Percentiles rank a stretch among this genome's conserved stretches.
Evolutionary conservation across 2,329 filamentous ascomycete genomes (phyloP).

Genomic region (Colletotrichum spaethianum): DNA sequence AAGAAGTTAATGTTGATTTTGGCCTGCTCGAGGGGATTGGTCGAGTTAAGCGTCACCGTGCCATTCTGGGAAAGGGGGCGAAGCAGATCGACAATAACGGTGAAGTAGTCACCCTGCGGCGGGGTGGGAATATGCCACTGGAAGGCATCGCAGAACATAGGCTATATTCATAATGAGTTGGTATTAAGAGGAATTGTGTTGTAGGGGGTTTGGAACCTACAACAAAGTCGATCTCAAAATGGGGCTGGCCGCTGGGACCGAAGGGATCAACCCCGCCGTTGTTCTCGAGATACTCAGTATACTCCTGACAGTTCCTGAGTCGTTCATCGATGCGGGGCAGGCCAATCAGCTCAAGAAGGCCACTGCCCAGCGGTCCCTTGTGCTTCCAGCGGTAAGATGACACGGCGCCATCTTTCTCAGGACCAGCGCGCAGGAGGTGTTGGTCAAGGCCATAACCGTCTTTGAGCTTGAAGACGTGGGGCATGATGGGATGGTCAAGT

Average conservation of each 20-base stretch:
- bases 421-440: constrained; percentile 55
- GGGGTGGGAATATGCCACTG: constrained; percentile 63
- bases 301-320: constrained; percentile 63
- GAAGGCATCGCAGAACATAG: constrained; percentile 67
- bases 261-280: constrained; percentile 67
- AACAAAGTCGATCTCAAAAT: constrained; percentile 75
- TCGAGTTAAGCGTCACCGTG: constrained; percentile 68
- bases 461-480: constrained; percentile 62
- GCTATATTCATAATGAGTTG: not conserved
- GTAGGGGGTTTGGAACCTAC: constrained; percentile 26
- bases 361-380: constrained; percentile 56
- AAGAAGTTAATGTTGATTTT: constrained; percentile 74
- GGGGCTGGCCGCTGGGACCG: constrained; percentile 68
- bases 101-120: constrained; percentile 64
- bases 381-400: constrained; percentile 54
- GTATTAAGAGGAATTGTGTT: not conserved
- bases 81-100: constrained; percentile 66
- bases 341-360: constrained; percentile 66
- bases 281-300: constrained; percentile 56
- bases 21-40: constrained; percentile 70
- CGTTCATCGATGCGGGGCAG: constrained; percentile 71
- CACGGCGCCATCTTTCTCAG: constrained; percentile 51
- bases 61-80: constrained; percentile 61
- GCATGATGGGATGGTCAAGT: constrained; percentile 72
- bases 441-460: constrained; percentile 58